Evolutionary conservation across 352 stramenopile genomes (phyloP).

Genomic region (Phytophthora tentaculata): DNA sequence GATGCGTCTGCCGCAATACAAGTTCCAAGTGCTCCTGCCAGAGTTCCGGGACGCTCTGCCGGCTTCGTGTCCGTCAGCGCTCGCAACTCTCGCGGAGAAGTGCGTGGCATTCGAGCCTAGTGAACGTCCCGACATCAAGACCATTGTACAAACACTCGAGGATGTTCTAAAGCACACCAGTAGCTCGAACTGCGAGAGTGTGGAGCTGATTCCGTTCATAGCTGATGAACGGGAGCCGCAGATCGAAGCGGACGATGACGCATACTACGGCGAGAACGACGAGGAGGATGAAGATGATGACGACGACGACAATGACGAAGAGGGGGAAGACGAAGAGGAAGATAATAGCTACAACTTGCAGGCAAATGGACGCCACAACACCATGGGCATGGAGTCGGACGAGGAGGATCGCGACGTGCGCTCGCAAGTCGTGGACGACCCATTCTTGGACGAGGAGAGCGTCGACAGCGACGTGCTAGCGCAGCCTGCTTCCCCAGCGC

Average conservation of each 20-base stretch:
- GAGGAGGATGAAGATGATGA: conserved; percentile 59
- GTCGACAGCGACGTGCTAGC: conserved; percentile 33
- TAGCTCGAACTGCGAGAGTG: conserved; percentile 29
- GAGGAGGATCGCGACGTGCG: conserved; percentile 41
- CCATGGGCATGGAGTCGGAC: conserved; percentile 49
- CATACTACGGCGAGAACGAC: conserved; percentile 62
- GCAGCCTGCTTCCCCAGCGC: conserved; percentile 42
- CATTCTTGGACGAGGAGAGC: conserved; percentile 42
- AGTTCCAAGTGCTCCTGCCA: conserved; percentile 66
- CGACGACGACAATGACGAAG: conserved; percentile 39
- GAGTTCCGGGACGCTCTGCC: conserved; percentile 79
- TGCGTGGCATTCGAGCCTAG: conserved; percentile 82
- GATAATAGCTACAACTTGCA: conserved; percentile 35
- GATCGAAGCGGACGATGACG: conserved; percentile 62
- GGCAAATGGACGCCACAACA: conserved; percentile 40
- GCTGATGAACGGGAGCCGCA: conserved; percentile 65
- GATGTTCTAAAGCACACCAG: conserved; percentile 42
- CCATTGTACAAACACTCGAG: conserved; percentile 54
- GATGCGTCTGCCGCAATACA: conserved; percentile 82
- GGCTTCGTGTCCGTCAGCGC: conserved; percentile 54
- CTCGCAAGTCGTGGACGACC: conserved; percentile 40
- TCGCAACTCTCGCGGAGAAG: conserved; percentile 69
- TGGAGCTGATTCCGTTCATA: conserved; percentile 73
- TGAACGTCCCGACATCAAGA: conserved; percentile 59
- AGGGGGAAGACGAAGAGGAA: conserved; percentile 44